Evolutionary conservation across 2,329 filamentous ascomycete genomes (phyloP), one percentile per base, ranked within the genome.

Genomic region (Fonsecaea multimorphosa): DNA sequence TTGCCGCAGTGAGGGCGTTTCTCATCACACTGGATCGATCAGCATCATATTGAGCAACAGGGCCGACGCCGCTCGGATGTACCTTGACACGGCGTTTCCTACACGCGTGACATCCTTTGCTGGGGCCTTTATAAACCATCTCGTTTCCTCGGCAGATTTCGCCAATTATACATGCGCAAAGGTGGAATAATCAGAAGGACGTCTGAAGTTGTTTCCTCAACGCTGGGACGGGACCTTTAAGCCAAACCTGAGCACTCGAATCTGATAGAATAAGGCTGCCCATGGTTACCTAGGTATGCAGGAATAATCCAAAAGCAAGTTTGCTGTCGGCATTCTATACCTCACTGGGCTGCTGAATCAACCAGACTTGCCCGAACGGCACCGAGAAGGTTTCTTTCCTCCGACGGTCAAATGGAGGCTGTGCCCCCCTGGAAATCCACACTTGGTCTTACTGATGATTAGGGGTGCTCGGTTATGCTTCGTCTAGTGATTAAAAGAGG

Each of bases 61-160:
- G 40, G 27, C 44, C 7, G 22, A 53, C 52, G 19, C 24, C 14
- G 22, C 9, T 4, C 44, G 14, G 29, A 36, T 22, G 53, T 27
- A 65, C 66, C 63, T 68, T 70, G n/a, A 70, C 68, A 19, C 68
- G 65, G 24, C 68, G 57, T 27, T 63, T 61, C 32, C 68, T 59
- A 55, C 68, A 70, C 16, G 58, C 32, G 16, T 61, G 19, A 51
- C 68, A 70, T 49, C 68, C 68, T 46, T 54, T 56, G 46, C 65
- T 68, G n/a, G 68, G 68, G 9, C 68, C 68, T 55, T 68, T 67
- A 54, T 70, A 70, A 31, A 70, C 68, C 68, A 70, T 70, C 14
- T 61, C n/a, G 16, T 22, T 54, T 6, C n/a, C 29, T 54, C 3
- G 3, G 9, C 19, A 3, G 22, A 3, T 6, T 40, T 40, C 16